Evolutionary conservation across 305 asterid genomes (phyloP), one percentile per base, ranked within the genome.

Genomic region (Fraxinus floribunda): DNA sequence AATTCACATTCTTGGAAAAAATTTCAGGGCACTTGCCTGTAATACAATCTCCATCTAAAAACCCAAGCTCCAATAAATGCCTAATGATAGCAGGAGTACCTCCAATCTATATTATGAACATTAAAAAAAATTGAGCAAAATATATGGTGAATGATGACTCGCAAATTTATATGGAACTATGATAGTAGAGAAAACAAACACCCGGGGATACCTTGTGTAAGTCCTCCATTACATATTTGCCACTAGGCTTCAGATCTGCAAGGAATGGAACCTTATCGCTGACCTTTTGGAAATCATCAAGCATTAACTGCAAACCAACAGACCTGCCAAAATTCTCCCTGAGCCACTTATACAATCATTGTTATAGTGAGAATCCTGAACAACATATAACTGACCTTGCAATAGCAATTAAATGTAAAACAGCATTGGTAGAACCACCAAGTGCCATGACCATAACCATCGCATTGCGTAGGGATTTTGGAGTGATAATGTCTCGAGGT

Each of bases 201-300:
- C 76, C 24, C 29, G 78, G 79, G 57, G 84, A 84, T 82, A 94
- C 98, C 96, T 94, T 94, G 90, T 95, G 99, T 71, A 95, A 90
- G 81, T 95, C 99, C 89, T 94, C 99, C 99, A 94, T 95, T 78
- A 95, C 99, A 78, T 89, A 95, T 89, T 93, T 95, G 75, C 99
- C 99, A 89, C 99, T 95, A 79, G 99, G 99, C 90, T 94, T 95
- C 49, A 95, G 96, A 92, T 95, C 99, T 79, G 99, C 99, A 57
- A 95, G 98, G 88, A 95, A 92, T 5, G 99, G 99, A 80, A 94
- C 93, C 88, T 74, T 66, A 86, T 95, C 99, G 79, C 99, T 95
- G 76, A 95, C 95, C 91, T 92, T 94, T 84, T 95, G 99, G 92
- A 95, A 95, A 87, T 95, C 98, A 73, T 94, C 93, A 26, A 94